Evolutionary conservation across 2,329 filamentous ascomycete species (phyloP).

Genomic region (Fusarium sp.): DNA sequence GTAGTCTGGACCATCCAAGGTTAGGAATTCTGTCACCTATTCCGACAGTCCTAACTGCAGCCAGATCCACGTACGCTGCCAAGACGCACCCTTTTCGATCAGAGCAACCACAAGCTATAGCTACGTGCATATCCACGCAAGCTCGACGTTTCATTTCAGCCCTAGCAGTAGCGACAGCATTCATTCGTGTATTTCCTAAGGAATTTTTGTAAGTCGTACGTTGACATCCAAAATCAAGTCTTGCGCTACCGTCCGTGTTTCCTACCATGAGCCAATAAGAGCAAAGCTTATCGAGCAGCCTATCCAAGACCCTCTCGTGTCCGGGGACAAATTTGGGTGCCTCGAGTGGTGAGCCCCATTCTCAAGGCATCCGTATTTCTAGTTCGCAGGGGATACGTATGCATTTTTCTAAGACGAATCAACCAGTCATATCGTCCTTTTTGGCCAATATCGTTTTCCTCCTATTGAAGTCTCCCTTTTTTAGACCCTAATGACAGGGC

Average conservation of each 20-base stretch:
- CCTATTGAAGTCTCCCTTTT: neutral
- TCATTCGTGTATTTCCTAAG: slow-evolving; percentile 7
- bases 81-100: slow-evolving; percentile 23
- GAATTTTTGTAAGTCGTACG: slow-evolving; percentile 19
- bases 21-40: slow-evolving; percentile 9
- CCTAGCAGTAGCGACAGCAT: slow-evolving; percentile 15
- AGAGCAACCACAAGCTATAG: slow-evolving; percentile 13
- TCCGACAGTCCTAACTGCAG: neutral
- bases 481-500: slow-evolving; percentile 1
- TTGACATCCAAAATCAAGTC: slow-evolving; percentile 11
- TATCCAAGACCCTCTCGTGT: slow-evolving; percentile 35
- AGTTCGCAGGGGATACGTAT: slow-evolving; percentile 43
- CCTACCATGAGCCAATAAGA: slow-evolving; percentile 43
- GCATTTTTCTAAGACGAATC: slow-evolving; percentile 21
- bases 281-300: slow-evolving; percentile 49
- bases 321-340: slow-evolving; percentile 37
- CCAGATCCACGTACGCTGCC: slow-evolving; percentile 24
- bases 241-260: slow-evolving; percentile 11
- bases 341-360: slow-evolving; percentile 31
- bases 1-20: slow-evolving; percentile 12
- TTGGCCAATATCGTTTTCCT: neutral
- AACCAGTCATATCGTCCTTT: slow-evolving; percentile 1
- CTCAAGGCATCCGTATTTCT: slow-evolving; percentile 51
- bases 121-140: slow-evolving; percentile 46
- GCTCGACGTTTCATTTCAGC: slow-evolving; percentile 37